Conservation (phyloP, 1,139 yeast genomes). For the Geotrichum carabidarum region DNA sequence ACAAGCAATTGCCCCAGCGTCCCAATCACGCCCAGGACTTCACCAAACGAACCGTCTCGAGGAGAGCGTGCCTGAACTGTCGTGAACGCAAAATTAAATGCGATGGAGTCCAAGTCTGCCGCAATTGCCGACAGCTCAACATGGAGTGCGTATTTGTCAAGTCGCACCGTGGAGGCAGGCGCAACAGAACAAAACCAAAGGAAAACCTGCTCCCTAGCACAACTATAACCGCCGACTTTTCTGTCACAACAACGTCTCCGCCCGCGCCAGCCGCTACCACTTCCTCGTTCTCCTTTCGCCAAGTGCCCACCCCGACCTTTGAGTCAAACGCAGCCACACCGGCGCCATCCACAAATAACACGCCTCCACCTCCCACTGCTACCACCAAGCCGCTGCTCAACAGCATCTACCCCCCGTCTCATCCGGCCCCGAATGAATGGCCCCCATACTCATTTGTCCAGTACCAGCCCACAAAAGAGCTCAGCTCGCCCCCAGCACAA, state of each 20-base stretch:
- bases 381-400: not conserved
- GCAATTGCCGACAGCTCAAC: conserved; percentile 49
- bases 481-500: not conserved
- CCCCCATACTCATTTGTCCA: conserved; percentile 7
- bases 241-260: not conserved
- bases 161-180: conserved; percentile 55
- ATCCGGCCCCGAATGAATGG: not conserved
- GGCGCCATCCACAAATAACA: not conserved
- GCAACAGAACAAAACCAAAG: conserved; percentile 39
- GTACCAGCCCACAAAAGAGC: not conserved
- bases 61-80: conserved; percentile 57
- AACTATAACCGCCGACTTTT: not conserved
- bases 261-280: not conserved
- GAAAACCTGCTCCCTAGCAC: not conserved
- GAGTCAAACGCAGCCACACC: not conserved
- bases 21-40: not conserved
- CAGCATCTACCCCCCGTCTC: not conserved
- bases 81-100: conserved; percentile 61
- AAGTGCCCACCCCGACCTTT: not conserved
- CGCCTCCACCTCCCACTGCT: not conserved
- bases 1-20: not conserved
- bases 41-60: conserved; percentile 47
- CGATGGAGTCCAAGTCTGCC: conserved; percentile 49
- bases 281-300: not conserved
- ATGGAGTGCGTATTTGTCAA: conserved; percentile 55